phyloP scores from a whole-genome alignment of 2,329 filamentous ascomycete genomes.

The Triangularia setosa region DNA sequence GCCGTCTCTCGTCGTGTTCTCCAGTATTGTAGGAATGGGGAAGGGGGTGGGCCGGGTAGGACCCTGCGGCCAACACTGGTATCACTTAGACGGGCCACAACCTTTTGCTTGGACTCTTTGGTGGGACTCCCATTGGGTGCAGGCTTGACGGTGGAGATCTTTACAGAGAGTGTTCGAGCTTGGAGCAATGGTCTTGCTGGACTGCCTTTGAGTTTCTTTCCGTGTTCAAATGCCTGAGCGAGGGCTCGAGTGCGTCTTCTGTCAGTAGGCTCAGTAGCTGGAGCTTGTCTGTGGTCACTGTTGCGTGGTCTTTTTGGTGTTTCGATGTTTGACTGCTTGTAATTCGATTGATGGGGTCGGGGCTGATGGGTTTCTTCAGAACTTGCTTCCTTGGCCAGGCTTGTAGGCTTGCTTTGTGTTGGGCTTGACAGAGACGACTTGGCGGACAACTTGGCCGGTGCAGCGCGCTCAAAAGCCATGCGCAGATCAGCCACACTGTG shows the following conservation, averaged over 20 bases:
- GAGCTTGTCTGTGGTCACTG: neutral
- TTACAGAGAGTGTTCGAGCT: slow-evolving; percentile 14
- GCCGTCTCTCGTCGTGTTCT: slow-evolving; percentile 13
- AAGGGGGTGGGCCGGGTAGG: neutral
- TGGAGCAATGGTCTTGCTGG: slow-evolving; percentile 14
- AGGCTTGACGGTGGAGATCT: slow-evolving; percentile 11
- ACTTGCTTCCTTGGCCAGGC: neutral
- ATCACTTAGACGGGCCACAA: slow-evolving; percentile 7
- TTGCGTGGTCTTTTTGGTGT: neutral
- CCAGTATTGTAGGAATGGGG: slow-evolving; percentile 23
- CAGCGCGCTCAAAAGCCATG: slow-evolving; percentile 30
- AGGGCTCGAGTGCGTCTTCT: neutral
- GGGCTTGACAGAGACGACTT: neutral
- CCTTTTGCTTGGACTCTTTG: slow-evolving; percentile 16
- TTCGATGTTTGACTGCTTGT: neutral
- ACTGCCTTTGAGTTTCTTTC: slow-evolving; percentile 8
- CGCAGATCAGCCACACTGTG: slow-evolving; percentile 35
- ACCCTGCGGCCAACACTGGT: neutral
- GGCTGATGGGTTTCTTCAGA: neutral
- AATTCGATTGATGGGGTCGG: neutral
- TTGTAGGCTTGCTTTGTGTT: neutral
- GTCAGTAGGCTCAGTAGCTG: neutral
- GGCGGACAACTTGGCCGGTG: neutral
- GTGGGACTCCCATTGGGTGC: slow-evolving; percentile 27
- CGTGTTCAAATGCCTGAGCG: neutral